These are phyloP conservation scores for Carex littledalei DNA, from an alignment of 176 grass and related monocot species.

Conservation along the genomic window DNA sequence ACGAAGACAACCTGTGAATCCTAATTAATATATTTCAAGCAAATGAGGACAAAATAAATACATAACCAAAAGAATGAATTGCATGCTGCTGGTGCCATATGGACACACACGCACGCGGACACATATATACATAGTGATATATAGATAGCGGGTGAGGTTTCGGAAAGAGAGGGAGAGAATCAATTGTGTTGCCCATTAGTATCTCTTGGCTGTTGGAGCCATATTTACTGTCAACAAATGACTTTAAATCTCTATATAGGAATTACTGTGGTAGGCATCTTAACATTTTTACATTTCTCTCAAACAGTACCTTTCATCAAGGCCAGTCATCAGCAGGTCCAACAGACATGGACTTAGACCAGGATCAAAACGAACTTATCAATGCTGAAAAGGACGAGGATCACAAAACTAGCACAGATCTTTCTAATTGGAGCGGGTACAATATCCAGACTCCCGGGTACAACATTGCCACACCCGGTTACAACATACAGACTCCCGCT, in stretches of 20 bases:
- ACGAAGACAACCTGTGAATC: not conserved
- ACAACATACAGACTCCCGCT: slow-evolving; percentile 15
- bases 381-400: slow-evolving; percentile 38
- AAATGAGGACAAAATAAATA: not conserved
- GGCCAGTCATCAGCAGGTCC: slow-evolving; percentile 35
- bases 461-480: slow-evolving; percentile 25
- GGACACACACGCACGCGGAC: not conserved
- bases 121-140: too few relatives aligned
- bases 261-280: not conserved
- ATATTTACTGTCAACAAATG: not conserved
- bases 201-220: not conserved
- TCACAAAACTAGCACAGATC: slow-evolving; percentile 26
- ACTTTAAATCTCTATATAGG: not conserved
- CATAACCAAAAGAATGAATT: not conserved
- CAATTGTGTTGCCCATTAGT: not conserved
- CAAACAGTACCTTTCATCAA: slow-evolving; percentile 51
- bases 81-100: not conserved
- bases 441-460: slow-evolving; percentile 40
- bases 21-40: not conserved
- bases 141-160: too few relatives aligned
- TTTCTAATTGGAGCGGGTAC: slow-evolving; percentile 55
- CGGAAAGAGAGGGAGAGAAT: not conserved
- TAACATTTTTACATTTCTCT: slow-evolving; percentile 26
- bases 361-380: slow-evolving; percentile 43
- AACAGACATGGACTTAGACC: slow-evolving; percentile 77